These are phyloP conservation scores for Trametes versicolor DNA, from an alignment of 1,284 basidiomycete species.

Conservation along the genomic window DNA sequence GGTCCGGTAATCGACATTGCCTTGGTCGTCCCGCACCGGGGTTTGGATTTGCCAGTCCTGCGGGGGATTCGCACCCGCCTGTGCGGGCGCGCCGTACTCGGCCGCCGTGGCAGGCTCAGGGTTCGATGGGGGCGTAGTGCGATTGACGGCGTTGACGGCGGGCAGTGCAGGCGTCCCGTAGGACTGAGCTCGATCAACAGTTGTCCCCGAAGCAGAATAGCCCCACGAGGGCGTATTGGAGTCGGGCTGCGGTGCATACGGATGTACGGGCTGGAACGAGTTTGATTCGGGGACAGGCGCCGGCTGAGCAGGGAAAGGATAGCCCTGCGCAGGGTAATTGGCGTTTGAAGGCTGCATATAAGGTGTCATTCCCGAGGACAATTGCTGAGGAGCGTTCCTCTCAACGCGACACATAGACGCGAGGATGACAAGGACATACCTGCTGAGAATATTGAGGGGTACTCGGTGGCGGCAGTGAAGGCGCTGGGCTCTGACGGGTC, in stretches of 20 bases:
- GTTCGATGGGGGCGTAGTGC: conserved; percentile 36
- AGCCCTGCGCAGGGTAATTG: conserved; percentile 53
- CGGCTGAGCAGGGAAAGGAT: conserved; percentile 48
- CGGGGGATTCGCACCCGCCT: conserved; percentile 33
- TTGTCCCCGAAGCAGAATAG: conserved; percentile 55
- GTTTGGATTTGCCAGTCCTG: conserved; percentile 43
- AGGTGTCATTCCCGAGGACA: conserved; percentile 47
- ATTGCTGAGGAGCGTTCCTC: conserved; percentile 28
- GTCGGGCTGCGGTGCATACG: conserved; percentile 38
- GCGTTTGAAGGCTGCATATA: conserved; percentile 50
- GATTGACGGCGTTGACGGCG: conserved; percentile 34
- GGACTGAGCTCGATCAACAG: conserved; percentile 59
- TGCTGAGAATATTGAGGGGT: conserved; percentile 39
- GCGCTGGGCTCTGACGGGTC: conserved; percentile 38
- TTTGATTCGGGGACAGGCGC: conserved; percentile 48
- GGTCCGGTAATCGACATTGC: conserved; percentile 47
- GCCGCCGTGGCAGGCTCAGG: conserved; percentile 32
- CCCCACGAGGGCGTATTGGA: conserved; percentile 57
- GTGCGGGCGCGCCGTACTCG: conserved; percentile 38
- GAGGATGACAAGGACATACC: conserved; percentile 34
- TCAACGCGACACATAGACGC: conserved; percentile 26
- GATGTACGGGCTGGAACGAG: conserved; percentile 42
- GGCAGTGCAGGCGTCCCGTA: conserved; percentile 56
- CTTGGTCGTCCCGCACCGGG: conserved; percentile 45
- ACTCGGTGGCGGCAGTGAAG: conserved; percentile 29